A percentile compares a stretch with the other conserved stretches of the same genome.
Conservation (phyloP, 495 filamentous ascomycete species). For the Aspergillus sclerotiicarbonarius region DNA sequence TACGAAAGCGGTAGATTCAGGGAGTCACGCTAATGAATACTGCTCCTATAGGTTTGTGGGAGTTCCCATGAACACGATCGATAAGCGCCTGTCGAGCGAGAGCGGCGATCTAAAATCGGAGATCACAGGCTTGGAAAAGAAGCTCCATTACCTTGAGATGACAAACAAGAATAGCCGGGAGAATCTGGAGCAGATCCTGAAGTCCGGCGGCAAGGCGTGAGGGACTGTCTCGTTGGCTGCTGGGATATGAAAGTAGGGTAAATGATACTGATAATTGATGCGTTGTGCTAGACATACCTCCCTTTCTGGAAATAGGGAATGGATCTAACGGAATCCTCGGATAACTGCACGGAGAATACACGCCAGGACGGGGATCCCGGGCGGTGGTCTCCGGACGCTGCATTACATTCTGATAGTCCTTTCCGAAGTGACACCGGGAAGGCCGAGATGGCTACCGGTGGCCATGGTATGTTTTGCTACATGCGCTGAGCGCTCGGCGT, state of each 20-base stretch:
- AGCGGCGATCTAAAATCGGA: slow-evolving; percentile 72
- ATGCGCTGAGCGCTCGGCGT: not conserved
- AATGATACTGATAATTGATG: not conserved
- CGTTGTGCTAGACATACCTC: not conserved
- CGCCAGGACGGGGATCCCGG: not conserved
- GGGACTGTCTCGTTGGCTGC: not conserved
- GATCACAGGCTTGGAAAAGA: slow-evolving; percentile 78
- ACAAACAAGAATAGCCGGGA: slow-evolving; percentile 90
- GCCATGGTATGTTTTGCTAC: not conserved
- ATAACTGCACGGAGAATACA: not conserved
- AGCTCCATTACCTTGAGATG: slow-evolving; percentile 89
- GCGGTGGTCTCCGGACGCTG: not conserved
- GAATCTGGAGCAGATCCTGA: slow-evolving; percentile 83
- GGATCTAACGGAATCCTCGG: not conserved
- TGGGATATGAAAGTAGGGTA: not conserved
- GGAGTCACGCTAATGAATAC: not conserved
- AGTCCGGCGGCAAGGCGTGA: slow-evolving; percentile 47
- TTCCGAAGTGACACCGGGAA: not conserved
- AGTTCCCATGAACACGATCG: slow-evolving; percentile 67
- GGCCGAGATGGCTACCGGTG: not conserved
- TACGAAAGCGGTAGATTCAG: not conserved
- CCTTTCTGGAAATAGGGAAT: not conserved
- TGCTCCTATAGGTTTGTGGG: slow-evolving; percentile 73
- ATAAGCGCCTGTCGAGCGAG: slow-evolving; percentile 73
- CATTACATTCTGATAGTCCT: not conserved